Evolutionary conservation across 164 flowering plant genomes (phyloP).

Genomic region (Paratinospora sagittata): DNA sequence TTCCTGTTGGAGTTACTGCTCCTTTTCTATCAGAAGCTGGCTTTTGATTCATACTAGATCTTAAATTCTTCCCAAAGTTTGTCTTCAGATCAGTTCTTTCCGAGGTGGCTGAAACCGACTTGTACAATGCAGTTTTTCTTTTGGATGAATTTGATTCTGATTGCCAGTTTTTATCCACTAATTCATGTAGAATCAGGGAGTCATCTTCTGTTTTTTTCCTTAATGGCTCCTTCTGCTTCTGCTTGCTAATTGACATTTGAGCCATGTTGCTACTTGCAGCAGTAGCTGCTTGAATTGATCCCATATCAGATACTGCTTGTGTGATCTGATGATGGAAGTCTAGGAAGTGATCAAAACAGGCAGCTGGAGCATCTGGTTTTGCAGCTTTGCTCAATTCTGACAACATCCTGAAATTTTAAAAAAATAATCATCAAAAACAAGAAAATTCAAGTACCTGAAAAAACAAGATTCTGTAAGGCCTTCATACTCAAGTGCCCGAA

Average conservation of each 20-base stretch:
- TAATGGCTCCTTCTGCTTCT: conserved; percentile 9
- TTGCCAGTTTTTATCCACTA: conserved; percentile 25
- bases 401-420: no score
- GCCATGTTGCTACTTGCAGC: conserved; percentile 20
- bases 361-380: no score
- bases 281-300: conserved; percentile 73
- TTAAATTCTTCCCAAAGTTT: conserved; percentile 34
- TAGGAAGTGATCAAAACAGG: no score
- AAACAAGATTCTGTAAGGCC: no score
- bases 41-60: conserved; percentile 23
- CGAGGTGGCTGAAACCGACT: conserved; percentile 44
- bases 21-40: conserved; percentile 20
- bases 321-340: no score
- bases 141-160: conserved; percentile 40
- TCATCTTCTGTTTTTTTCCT: conserved; percentile 28
- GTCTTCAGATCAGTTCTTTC: conserved; percentile 42
- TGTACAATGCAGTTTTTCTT: conserved; percentile 43
- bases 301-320: conserved; percentile 70
- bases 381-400: no score
- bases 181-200: conserved; percentile 37
- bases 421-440: no score
- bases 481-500: no score
- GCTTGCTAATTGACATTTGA: no score
- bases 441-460: no score
- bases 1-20: conserved; percentile 23